These are phyloP conservation scores for Blastobotrys terrestris DNA, from an alignment of 805 yeast species.

Conservation along the genomic window DNA sequence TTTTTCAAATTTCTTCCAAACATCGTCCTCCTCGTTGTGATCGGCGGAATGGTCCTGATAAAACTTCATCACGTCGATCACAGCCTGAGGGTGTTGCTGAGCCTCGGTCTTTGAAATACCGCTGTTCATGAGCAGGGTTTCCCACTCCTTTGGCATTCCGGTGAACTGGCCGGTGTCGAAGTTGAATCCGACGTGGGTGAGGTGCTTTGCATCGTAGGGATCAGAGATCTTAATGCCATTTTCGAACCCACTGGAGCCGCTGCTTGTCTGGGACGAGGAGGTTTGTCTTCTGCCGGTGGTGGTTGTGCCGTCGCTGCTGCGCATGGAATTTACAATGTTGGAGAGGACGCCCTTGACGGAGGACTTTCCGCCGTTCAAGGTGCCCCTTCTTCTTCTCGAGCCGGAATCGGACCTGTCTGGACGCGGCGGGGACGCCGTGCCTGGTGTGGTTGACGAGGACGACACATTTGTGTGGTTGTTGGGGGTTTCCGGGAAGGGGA, in stretches of 20 bases:
- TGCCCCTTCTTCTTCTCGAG: constrained; percentile 16
- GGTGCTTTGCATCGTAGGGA: constrained; percentile 85
- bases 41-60: constrained; percentile 35
- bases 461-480: not conserved
- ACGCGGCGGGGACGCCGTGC: constrained; percentile 7
- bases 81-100: constrained; percentile 89
- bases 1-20: constrained; percentile 26
- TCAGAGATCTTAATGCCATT: constrained; percentile 57
- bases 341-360: constrained; percentile 22
- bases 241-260: constrained; percentile 4
- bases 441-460: too few species aligned
- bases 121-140: constrained; percentile 68
- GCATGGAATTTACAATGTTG: constrained; percentile 21
- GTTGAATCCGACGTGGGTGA: constrained; percentile 93
- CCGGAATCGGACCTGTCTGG: constrained; percentile 8
- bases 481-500: not conserved
- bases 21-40: constrained; percentile 21
- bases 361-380: constrained; percentile 15
- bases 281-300: constrained; percentile 1
- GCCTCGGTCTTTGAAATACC: constrained; percentile 87
- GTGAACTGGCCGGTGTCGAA: constrained; percentile 77
- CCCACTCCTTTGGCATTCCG: constrained; percentile 94
- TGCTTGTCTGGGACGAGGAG: constrained; percentile 1
- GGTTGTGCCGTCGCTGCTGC: not conserved
- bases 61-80: constrained; percentile 83